Conservation (phyloP, 202 grass and related monocot species). For the Zoysia matrella region DNA sequence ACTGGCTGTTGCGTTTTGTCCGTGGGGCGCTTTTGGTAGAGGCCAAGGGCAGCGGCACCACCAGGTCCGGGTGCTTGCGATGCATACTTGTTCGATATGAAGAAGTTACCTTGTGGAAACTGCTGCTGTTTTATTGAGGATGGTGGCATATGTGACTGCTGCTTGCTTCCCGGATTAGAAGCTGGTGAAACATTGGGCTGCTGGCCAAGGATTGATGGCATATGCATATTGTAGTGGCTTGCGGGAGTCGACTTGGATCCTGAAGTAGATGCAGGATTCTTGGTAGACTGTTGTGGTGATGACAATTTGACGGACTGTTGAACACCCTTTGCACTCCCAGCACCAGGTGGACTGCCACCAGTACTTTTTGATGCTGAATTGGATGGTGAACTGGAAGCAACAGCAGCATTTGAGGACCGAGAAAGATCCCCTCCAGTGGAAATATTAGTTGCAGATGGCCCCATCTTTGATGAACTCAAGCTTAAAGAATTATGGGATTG, state of each 20-base stretch:
- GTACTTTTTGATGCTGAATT: conserved; percentile 82
- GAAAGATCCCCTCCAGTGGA: conserved; percentile 68
- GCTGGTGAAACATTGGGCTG: conserved; percentile 56
- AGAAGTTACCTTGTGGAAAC: conserved; percentile 61
- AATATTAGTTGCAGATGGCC: conserved; percentile 53
- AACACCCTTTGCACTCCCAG: conserved; percentile 64
- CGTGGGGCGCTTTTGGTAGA: conserved; percentile 62
- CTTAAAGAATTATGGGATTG: conserved; percentile 76
- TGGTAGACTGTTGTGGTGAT: conserved; percentile 61
- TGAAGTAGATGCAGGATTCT: conserved; percentile 65
- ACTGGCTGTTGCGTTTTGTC: conserved; percentile 61
- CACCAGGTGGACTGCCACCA: conserved; percentile 66
- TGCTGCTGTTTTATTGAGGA: conserved; percentile 55
- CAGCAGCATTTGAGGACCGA: conserved; percentile 66
- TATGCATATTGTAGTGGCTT: conserved; percentile 58
- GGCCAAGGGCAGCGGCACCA: conserved; percentile 33
- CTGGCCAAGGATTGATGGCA: conserved; percentile 83
- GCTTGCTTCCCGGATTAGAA: conserved; percentile 63
- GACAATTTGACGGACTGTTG: conserved; percentile 41
- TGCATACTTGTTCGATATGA: conserved; percentile 57
- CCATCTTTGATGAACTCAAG: conserved; percentile 66
- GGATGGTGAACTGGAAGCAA: conserved; percentile 68
- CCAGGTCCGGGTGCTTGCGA: conserved; percentile 56
- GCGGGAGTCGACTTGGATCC: conserved; percentile 52
- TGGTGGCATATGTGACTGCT: conserved; percentile 53